Evolutionary conservation across 176 grass and related monocot genomes (phyloP), one percentile per base, ranked within the genome.

Genomic region (Thinopyrum elongatum): DNA sequence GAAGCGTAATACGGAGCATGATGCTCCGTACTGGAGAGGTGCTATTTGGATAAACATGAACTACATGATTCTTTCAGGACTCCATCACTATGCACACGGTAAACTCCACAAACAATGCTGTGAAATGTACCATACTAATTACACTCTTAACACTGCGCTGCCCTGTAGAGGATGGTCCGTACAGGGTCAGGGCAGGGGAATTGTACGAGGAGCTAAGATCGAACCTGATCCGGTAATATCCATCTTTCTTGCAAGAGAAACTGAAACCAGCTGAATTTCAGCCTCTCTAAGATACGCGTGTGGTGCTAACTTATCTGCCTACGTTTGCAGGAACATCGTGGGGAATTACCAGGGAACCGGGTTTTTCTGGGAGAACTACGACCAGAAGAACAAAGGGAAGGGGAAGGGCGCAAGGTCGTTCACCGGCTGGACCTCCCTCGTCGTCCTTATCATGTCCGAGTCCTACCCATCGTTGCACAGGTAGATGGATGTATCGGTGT

Each of bases 21-120:
- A 98, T 3, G 74, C 96, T 0, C 96, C 96, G 51, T 98, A 98
- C 31, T 98, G 96, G 96, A 94, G 96, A 92, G 96, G 96, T n/a
- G 85, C 96, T 55, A 92, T 98, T 78, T 98, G 96, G 96, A 94
- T 98, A 89, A 98, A 98, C 76, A 98, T 98, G 88, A 98, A 98
- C 66, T 95, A 98, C 90, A 91, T 98, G 93, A 91, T 91, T 82
- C 96, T 98, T 85, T 98, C 96, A 65, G 91, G 86, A 55, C 88
- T 98, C 4, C 86, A 94, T 82, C 96, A 98, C 34, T 98, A 95
- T 70, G 83, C 93, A 4, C 88, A 88, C 76, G 91, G 96, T 95
- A 95, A 76, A 35, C 65, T 80, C 47, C 67, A 81, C 16, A 41
- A 27, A 25, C 51, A 2, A 69, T 66, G 34, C 31, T 77, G 44